Evolutionary conservation across 345 rosid species (phyloP), one percentile per base, ranked within the genome.

Genomic region (Gossypium thurberi): DNA sequence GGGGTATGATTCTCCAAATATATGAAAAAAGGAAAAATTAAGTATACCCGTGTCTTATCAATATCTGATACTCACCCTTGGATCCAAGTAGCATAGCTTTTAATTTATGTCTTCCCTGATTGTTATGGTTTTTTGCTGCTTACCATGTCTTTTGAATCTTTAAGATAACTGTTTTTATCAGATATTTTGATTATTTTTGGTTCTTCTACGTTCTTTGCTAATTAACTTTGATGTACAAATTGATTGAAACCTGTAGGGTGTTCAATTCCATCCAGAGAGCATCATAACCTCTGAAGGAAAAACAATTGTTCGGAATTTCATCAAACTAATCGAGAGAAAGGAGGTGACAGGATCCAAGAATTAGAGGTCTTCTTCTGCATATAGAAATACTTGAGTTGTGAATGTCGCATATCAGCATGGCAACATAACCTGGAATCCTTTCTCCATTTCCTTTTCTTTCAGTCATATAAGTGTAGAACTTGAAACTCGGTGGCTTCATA

Each of bases 221-320:
- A 62, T 13, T 50, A 14, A 43, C 1, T 0, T 26, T 50, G 23
- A 53, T 33, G 1, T 28, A 14, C n/a, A 25, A 61, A 50, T 61
- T 60, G 60, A 26, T 33, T 77, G 59, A 18, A 71, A 48, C 44
- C 51, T 79, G 80, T 88, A 96, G 97, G 98, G 99, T 25, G 99
- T 93, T 26, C 98, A 93, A 70, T 93, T 96, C 82, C 99, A 96
- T 86, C 99, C 99, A 0, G 99, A 93, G 71, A 93, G 99, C 88
- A 96, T 96, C 70, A 90, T 96, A 79, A 91, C 95, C 59, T 63
- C 77, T 0, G 92, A 91, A 81, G 98, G 98, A 78, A 92, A 80
- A 87, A 87, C 47, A 3, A 90, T 90, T n/a, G 87, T 96, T 28
- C 59, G 82, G 51, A 96, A 96, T 77, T 96, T 96, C 87, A 74